Conservation (phyloP, 129 eudicot species). For the Rutidosis leptorrhynchoides region DNA sequence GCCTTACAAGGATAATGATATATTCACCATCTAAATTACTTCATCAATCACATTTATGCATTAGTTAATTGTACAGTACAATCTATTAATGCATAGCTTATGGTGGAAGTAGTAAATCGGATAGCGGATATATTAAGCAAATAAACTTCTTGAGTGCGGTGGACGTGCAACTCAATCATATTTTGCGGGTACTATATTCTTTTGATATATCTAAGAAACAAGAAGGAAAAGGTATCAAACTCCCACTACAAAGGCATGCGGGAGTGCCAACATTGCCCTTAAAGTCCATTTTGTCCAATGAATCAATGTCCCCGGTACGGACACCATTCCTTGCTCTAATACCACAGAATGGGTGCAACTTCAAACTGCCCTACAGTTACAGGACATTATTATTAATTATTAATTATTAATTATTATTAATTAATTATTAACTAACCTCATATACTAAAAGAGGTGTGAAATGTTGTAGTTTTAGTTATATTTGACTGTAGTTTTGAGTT, state of each 20-base stretch:
- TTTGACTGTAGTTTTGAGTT: no score
- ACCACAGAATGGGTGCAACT: conserved; percentile 19
- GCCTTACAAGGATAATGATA: no score
- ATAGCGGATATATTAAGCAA: no score
- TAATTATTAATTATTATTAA: no score
- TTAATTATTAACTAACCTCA: no score
- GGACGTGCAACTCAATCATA: neutral
- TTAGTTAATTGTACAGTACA: no score
- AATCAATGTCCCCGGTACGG: conserved; percentile 33
- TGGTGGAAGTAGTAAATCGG: no score
- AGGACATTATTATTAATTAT: conserved; percentile 23
- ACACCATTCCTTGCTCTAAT: conserved; percentile 30
- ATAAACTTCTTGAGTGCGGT: neutral
- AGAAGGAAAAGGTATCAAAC: conserved; percentile 15
- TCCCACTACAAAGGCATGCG: conserved; percentile 24
- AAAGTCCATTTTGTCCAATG: conserved; percentile 30
- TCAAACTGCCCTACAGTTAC: conserved; percentile 27
- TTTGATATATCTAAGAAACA: neutral
- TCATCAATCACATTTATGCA: no score
- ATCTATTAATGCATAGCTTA: no score
- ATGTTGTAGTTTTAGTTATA: no score
- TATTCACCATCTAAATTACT: no score
- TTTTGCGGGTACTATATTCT: neutral
- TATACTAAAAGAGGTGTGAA: no score
- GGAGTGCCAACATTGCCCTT: conserved; percentile 24